Evolutionary conservation across 768 basidiomycete genomes (phyloP), one percentile per base, ranked within the genome.

Genomic region (Suillus brevipes): DNA sequence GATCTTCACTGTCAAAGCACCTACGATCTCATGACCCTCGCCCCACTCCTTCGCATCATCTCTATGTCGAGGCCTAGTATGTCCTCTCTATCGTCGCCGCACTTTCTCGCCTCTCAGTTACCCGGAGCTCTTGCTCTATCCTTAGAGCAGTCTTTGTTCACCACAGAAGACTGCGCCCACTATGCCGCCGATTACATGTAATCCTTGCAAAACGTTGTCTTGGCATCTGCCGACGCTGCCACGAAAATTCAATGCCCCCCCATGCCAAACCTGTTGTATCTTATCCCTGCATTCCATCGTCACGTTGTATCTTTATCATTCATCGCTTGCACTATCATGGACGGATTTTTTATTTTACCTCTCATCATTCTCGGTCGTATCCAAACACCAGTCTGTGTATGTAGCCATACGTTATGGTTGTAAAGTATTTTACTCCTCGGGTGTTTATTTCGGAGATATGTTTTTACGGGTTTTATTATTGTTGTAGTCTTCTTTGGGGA

Each of bases 381-480:
- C 69, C 62, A 74, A 71, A 65, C 68, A 64, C 66, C 47, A 60
- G 42, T 66, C 65, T 64, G 64, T 67, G 65, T 70, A 72, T 76
- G 77, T 76, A 76, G 75, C 76, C 62, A 69, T 76, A 76, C 75
- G 66, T 77, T 77, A 77, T 76, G 73, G 60, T 61, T 78, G 77
- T 76, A 78, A 76, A 74, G 55, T 76, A 78, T 68, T 74, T 28
- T 67, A 66, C 57, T 62, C 58, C 56, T 75, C 61, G 69, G 65
- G 68, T 64, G 65, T 36, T 64, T 58, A 65, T 53, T 64, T 59
- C 25, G 52, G 60, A 38, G 55, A 52, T 67, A 28, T 45, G 28
- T 63, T 61, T 31, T 62, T 63, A 61, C 57, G 25, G 56, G 53
- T 60, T 37, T 59, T 59, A 20, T 61, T 57, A 40, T 66, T 53